Evolutionary conservation across 1,284 basidiomycete genomes (phyloP).

Genomic region (Puccinia brachypodii): DNA sequence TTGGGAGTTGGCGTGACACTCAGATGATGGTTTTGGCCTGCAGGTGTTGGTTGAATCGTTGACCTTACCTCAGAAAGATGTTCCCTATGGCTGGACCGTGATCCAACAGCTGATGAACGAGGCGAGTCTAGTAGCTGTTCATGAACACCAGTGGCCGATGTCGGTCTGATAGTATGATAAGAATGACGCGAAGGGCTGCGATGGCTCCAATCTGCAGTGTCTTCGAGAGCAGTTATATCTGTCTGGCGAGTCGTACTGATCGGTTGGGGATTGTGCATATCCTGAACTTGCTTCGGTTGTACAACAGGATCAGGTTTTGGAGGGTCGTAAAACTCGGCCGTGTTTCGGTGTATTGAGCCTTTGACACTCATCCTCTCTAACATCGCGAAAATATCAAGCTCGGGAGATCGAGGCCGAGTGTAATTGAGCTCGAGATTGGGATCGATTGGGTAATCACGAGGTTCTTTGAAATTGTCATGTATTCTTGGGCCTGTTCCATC

Average conservation of each 20-base stretch:
- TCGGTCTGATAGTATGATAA: conserved; percentile 45
- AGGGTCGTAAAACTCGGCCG: conserved; percentile 40
- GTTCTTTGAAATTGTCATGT: neutral
- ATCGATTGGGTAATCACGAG: conserved; percentile 8
- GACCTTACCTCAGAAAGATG: conserved; percentile 21
- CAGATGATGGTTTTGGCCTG: neutral
- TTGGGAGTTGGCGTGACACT: neutral
- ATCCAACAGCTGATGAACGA: conserved; percentile 17
- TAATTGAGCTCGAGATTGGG: conserved; percentile 21
- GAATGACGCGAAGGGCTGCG: conserved; percentile 29
- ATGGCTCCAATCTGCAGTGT: neutral
- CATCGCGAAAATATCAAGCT: conserved; percentile 48
- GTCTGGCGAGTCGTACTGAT: conserved; percentile 2
- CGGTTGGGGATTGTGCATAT: conserved; percentile 32
- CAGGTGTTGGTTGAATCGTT: neutral
- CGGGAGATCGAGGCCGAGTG: conserved; percentile 25
- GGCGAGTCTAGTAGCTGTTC: conserved; percentile 25
- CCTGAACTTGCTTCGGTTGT: neutral
- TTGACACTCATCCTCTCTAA: conserved; percentile 46
- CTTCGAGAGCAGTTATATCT: conserved; percentile 24
- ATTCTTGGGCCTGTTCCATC: neutral
- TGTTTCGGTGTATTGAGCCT: conserved; percentile 36
- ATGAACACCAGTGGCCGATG: conserved; percentile 41
- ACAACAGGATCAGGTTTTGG: neutral
- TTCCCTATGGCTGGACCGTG: conserved; percentile 7